Evolutionary conservation across 352 stramenopile species (phyloP).

Genomic region (Phytophthora fragariae): DNA sequence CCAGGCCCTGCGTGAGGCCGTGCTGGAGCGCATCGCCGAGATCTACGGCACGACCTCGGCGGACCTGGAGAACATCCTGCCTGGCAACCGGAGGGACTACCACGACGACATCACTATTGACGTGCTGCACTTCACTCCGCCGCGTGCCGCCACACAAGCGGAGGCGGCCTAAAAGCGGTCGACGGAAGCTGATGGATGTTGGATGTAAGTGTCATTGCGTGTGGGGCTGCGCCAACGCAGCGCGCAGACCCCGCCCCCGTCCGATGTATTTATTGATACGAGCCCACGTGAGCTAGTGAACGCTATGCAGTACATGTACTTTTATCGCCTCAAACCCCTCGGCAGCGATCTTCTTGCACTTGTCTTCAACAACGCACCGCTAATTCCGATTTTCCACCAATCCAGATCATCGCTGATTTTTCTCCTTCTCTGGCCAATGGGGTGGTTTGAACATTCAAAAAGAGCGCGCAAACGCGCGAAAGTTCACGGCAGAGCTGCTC

Average conservation of each 20-base stretch:
- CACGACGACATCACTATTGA: constrained; percentile 83
- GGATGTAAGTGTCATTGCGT: constrained; percentile 21
- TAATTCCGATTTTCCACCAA: constrained; percentile 12
- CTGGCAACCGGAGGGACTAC: constrained; percentile 68
- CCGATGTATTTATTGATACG: constrained; percentile 38
- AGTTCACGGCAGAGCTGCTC: constrained; percentile 3
- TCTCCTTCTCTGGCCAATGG: constrained; percentile 28
- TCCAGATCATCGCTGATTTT: constrained; percentile 11
- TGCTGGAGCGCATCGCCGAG: constrained; percentile 63
- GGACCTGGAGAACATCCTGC: constrained; percentile 63
- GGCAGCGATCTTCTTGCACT: no score
- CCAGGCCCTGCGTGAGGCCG: constrained; percentile 46
- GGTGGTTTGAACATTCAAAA: constrained; percentile 43
- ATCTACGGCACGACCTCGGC: constrained; percentile 57
- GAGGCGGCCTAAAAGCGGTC: constrained; percentile 21
- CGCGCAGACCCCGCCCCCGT: not conserved
- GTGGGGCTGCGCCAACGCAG: not conserved
- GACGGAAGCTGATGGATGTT: constrained; percentile 12
- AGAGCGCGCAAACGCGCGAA: constrained; percentile 27
- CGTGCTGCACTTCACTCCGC: constrained; percentile 67
- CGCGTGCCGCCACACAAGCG: constrained; percentile 22
- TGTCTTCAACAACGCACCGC: no score
- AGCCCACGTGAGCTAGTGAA: not conserved
- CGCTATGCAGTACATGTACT: constrained; percentile 27
- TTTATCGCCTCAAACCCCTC: not conserved